These are phyloP conservation scores for Ustilago cynodontis DNA, from an alignment of 1,284 basidiomycete species.

Conservation along the genomic window DNA sequence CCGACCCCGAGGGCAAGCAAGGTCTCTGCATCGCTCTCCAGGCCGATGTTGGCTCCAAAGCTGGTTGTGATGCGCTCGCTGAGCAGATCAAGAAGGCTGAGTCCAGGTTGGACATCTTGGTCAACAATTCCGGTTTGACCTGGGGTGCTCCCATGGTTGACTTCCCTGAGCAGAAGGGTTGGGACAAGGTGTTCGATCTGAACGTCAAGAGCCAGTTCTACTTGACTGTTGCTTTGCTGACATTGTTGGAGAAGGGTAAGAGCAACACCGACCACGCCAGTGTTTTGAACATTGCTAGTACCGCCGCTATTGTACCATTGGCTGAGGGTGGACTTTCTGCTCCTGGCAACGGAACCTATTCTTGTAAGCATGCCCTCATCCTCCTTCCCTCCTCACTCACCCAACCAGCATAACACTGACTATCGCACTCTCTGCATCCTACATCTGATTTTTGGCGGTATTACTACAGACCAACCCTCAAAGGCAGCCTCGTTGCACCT, in stretches of 20 bases:
- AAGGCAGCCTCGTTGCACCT: constrained; percentile 83
- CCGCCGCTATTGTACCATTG: constrained; percentile 76
- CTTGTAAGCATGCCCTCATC: constrained; percentile 77
- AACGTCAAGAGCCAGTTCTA: constrained; percentile 70
- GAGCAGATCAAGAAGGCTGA: constrained; percentile 78
- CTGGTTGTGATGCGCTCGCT: constrained; percentile 82
- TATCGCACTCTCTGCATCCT: not conserved
- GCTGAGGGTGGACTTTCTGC: constrained; percentile 74
- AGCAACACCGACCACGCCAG: constrained; percentile 75
- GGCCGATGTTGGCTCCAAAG: constrained; percentile 74
- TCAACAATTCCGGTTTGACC: constrained; percentile 73
- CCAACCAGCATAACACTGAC: constrained; percentile 3
- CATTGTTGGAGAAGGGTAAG: constrained; percentile 61
- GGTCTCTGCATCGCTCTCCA: constrained; percentile 58
- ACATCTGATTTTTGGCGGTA: not conserved
- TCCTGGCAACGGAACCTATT: constrained; percentile 80
- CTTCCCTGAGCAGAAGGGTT: constrained; percentile 78
- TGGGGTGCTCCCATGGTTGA: constrained; percentile 83
- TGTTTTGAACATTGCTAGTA: constrained; percentile 80
- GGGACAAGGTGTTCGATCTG: constrained; percentile 75
- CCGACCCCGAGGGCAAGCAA: constrained; percentile 46
- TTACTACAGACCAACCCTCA: constrained; percentile 73
- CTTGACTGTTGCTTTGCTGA: constrained; percentile 67
- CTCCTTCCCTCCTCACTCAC: too few relatives aligned
- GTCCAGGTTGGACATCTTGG: constrained; percentile 74